Conservation (phyloP, 768 basidiomycete genomes). For the Hebeloma cylindrosporum region DNA sequence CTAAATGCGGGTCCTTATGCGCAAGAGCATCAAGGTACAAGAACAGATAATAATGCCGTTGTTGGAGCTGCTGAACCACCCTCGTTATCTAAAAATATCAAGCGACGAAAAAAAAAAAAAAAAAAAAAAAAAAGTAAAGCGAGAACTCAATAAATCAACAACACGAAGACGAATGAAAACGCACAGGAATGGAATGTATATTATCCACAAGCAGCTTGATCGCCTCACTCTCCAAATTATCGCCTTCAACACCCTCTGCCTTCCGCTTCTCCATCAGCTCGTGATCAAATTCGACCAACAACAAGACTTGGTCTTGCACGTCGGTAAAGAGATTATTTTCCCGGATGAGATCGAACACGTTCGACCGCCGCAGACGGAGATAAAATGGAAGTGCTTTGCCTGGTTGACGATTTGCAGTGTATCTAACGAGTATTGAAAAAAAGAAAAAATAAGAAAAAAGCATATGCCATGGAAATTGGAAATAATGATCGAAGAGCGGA, state of each 20-base stretch:
- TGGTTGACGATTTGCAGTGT: conserved; percentile 85
- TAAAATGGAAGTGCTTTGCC: conserved; percentile 93
- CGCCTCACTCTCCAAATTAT: conserved; percentile 63
- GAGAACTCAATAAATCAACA: not conserved
- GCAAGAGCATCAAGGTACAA: conserved; percentile 91
- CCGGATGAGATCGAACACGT: conserved; percentile 92
- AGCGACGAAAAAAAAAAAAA: not conserved
- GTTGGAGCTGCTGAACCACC: conserved; percentile 84
- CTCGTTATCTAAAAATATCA: conserved; percentile 60
- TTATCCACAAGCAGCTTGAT: conserved; percentile 90
- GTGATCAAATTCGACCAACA: conserved; percentile 93
- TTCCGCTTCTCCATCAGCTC: conserved; percentile 70
- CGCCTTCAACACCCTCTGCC: conserved; percentile 35
- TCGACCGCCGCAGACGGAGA: conserved; percentile 79
- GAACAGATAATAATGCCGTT: conserved; percentile 80
- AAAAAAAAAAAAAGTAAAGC: not conserved
- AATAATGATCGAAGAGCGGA: no score
- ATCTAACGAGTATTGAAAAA: conserved; percentile 51
- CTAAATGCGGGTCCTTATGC: conserved; percentile 80
- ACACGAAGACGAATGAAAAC: conserved; percentile 23
- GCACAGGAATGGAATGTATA: conserved; percentile 92
- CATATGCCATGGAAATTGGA: not conserved
- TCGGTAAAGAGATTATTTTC: conserved; percentile 94
- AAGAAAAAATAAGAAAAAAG: not conserved
- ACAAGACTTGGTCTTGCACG: conserved; percentile 89